Conservation (phyloP, 148 eudicot species). For the Arctostaphylos glauca region DNA sequence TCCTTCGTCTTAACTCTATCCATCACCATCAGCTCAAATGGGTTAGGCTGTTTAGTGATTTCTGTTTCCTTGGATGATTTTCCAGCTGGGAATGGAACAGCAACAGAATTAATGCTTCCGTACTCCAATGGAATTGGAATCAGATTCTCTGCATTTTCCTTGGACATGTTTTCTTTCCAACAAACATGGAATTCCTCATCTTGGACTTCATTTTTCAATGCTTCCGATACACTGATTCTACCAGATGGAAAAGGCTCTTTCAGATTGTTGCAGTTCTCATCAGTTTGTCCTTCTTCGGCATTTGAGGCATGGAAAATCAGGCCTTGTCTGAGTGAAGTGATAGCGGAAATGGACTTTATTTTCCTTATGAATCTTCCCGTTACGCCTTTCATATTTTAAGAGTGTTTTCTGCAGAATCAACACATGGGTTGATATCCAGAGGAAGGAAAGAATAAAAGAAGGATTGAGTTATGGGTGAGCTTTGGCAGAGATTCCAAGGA, state of each 20-base stretch:
- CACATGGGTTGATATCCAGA: not conserved
- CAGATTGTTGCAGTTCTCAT: not conserved
- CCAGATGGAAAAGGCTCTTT: not conserved
- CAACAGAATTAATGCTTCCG: not conserved
- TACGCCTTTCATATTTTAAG: conserved; percentile 28
- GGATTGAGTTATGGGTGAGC: not conserved
- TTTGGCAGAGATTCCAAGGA: not conserved
- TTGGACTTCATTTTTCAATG: conserved; percentile 3
- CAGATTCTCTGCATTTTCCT: not conserved
- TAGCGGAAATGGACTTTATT: conserved; percentile 30
- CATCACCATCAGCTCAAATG: not conserved
- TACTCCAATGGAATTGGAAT: not conserved
- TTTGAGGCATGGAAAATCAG: conserved; percentile 6
- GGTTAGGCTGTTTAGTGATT: not conserved
- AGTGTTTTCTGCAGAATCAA: not conserved
- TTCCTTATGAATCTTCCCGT: conserved; percentile 29
- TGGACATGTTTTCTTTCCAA: not conserved
- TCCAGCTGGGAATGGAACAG: conserved; percentile 13
- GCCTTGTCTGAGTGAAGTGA: conserved; percentile 24
- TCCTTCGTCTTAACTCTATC: not conserved
- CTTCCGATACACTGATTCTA: not conserved
- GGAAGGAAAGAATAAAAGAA: not conserved
- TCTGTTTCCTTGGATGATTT: conserved; percentile 12
- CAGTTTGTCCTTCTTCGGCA: not conserved
- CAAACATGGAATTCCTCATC: conserved; percentile 16